Conservation (phyloP, 495 filamentous ascomycete species). For the Diplogelasinospora grovesii region DNA sequence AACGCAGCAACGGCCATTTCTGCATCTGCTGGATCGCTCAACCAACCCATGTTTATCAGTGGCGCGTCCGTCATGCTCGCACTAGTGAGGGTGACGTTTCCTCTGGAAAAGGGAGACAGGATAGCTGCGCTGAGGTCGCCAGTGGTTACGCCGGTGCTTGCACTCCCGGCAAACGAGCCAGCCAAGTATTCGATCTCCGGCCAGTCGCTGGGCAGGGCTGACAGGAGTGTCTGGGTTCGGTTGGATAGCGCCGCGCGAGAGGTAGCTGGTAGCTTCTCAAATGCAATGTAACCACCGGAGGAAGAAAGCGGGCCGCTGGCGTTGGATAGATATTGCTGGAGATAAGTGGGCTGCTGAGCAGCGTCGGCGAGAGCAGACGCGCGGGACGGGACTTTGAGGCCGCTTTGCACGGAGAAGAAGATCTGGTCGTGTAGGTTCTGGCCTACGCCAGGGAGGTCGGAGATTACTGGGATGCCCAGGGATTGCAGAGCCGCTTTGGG, state of each 20-base stretch:
- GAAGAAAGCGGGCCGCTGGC: slow-evolving; percentile 36
- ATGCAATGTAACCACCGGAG: slow-evolving; percentile 39
- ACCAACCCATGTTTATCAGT: slow-evolving; percentile 40
- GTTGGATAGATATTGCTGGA: slow-evolving; percentile 21
- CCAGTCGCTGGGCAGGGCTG: slow-evolving; percentile 45
- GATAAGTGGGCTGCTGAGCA: slow-evolving; percentile 17
- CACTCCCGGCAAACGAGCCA: slow-evolving; percentile 39
- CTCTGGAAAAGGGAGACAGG: slow-evolving; percentile 42
- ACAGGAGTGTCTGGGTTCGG: slow-evolving; percentile 40
- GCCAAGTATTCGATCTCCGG: slow-evolving; percentile 49
- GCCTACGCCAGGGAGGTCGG: slow-evolving; percentile 44
- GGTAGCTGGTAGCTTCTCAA: slow-evolving; percentile 6
- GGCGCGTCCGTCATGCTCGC: slow-evolving; percentile 34
- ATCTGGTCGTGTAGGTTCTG: slow-evolving; percentile 46
- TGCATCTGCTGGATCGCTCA: slow-evolving; percentile 37
- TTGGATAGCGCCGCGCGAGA: background rate
- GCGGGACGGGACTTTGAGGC: slow-evolving; percentile 34
- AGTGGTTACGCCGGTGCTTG: slow-evolving; percentile 34
- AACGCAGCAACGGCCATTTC: slow-evolving; percentile 40
- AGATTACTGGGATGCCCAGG: slow-evolving; percentile 32
- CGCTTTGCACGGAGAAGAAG: slow-evolving; percentile 29
- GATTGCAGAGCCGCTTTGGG: slow-evolving; percentile 15
- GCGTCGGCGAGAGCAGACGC: slow-evolving; percentile 21
- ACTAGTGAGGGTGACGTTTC: slow-evolving; percentile 46
- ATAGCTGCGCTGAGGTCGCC: slow-evolving; percentile 34